A percentile compares a stretch with the other conserved stretches of the same genome.
These are phyloP conservation scores for Baudoinia panamericana DNA, from an alignment of 495 filamentous ascomycete genomes.

Conservation along the genomic window DNA sequence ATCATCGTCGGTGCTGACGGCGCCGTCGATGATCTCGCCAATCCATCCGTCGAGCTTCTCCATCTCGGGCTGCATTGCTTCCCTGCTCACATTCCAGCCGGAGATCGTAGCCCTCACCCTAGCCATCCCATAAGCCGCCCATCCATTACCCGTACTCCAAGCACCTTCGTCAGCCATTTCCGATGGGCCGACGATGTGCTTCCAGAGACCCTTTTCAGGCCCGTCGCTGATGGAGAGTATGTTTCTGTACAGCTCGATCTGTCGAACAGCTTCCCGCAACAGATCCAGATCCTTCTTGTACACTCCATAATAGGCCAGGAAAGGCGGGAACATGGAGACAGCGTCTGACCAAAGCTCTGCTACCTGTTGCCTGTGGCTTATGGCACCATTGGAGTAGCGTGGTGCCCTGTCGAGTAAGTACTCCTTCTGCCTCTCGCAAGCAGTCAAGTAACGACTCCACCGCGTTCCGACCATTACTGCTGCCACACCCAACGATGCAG, in stretches of 20 bases:
- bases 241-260: slow-evolving; percentile 34
- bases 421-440: slow-evolving; percentile 30
- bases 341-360: slow-evolving; percentile 41
- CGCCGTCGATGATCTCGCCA: slow-evolving; percentile 37
- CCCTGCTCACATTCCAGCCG: slow-evolving; percentile 26
- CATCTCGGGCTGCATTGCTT: slow-evolving; percentile 24
- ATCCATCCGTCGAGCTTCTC: slow-evolving; percentile 28
- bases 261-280: slow-evolving; percentile 30
- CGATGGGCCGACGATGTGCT: slow-evolving; percentile 35
- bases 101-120: slow-evolving; percentile 37
- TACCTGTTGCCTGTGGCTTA: slow-evolving; percentile 36
- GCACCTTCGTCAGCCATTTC: slow-evolving; percentile 32
- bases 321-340: slow-evolving; percentile 40
- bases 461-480: slow-evolving; percentile 36
- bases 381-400: slow-evolving; percentile 37
- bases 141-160: slow-evolving; percentile 42
- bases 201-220: slow-evolving; percentile 29
- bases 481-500: slow-evolving; percentile 35
- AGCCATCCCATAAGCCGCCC: slow-evolving; percentile 39
- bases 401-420: slow-evolving; percentile 35
- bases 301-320: slow-evolving; percentile 40
- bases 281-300: slow-evolving; percentile 26
- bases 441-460: slow-evolving; percentile 26
- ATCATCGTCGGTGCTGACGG: slow-evolving; percentile 30
- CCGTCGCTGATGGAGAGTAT: slow-evolving; percentile 24